These are phyloP conservation scores for Penicillium simplicissimum DNA, from an alignment of 495 filamentous ascomycete genomes.

Conservation along the genomic window DNA sequence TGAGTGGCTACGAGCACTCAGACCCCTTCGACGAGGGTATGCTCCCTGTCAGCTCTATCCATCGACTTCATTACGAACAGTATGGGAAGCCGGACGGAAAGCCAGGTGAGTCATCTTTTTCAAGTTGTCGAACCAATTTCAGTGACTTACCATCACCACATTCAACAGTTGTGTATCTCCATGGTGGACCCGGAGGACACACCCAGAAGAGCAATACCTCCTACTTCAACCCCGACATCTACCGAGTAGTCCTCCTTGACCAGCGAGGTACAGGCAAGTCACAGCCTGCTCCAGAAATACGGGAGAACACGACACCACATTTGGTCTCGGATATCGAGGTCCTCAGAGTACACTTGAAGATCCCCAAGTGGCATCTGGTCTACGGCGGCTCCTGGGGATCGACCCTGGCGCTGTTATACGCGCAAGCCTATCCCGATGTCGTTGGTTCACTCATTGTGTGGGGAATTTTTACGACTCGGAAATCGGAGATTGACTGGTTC, in stretches of 20 bases:
- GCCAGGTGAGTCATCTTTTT: constrained; percentile 18
- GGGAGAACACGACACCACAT: constrained; percentile 46
- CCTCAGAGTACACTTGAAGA: constrained; percentile 39
- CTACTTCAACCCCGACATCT: constrained; percentile 48
- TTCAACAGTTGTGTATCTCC: constrained; percentile 41
- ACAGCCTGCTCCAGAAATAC: constrained; percentile 35
- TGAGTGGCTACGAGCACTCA: constrained; percentile 21
- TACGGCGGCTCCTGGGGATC: constrained; percentile 54
- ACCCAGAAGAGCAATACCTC: constrained; percentile 35
- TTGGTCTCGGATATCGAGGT: constrained; percentile 48
- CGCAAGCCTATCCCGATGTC: constrained; percentile 40
- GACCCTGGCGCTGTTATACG: constrained; percentile 43
- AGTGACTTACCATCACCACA: not conserved
- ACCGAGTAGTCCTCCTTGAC: constrained; percentile 47
- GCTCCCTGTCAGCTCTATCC: constrained; percentile 38
- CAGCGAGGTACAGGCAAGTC: constrained; percentile 50
- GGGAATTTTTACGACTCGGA: constrained; percentile 41
- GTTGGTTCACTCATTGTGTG: constrained; percentile 38
- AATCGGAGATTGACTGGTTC: constrained; percentile 34
- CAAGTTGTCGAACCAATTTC: not conserved
- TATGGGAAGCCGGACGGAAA: constrained; percentile 41
- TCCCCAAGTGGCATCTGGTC: constrained; percentile 47
- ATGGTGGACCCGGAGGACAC: constrained; percentile 46
- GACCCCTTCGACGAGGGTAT: constrained; percentile 29
- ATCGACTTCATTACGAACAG: constrained; percentile 46